Base-by-base conservation (phyloP, 208 protist genomes). In the Trypanosomatidae sp. region DNA sequence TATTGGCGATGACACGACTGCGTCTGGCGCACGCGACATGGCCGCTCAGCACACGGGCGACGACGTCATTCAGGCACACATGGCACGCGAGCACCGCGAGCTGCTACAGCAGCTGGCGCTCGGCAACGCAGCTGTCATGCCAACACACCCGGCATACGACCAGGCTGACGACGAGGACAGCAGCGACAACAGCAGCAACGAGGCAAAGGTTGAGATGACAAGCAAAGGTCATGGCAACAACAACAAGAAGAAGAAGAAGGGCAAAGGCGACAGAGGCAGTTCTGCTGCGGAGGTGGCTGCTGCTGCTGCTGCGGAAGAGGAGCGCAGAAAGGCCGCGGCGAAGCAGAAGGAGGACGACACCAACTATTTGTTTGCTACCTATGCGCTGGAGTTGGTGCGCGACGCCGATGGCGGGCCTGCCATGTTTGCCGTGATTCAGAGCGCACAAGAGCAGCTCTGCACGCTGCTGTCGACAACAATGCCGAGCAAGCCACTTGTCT, bases 351-450 rank as follows among this genome's bases (percentile, higher is more conserved):
- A 43, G 13, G 11, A 43, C 18, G 10, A 43, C 7, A 28, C 8
- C 0, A 7, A n/a, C 1, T 16, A 16, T 2, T 30, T 25, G 3
- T 2, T 81, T 13, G 72, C 69, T 16, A 24, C 16, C 11, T 82
- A 69, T 40, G 63, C 66, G 18, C 22, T 66, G 21, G 33, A 66
- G 11, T 44, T 35, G 23, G 73, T 74, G 24, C 27, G 19, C 2
- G 33, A 24, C 6, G 58, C 62, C 13, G 75, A 85, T 44, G 61
- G 52, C 25, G 80, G 71, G 1, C 18, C 33, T 10, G 48, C 25
- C 3, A 53, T 70, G n/a, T 89, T 85, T 48, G 15, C 33, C 5
- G 48, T 80, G 6, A 65, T 85, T 38, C 53, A 58, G 40, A 60
- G 54, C 15, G 71, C 74, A 0, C 37, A 43, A 8, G 18, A 43